phyloP scores from a whole-genome alignment of 768 basidiomycete genomes.

The Vararia minispora region DNA sequence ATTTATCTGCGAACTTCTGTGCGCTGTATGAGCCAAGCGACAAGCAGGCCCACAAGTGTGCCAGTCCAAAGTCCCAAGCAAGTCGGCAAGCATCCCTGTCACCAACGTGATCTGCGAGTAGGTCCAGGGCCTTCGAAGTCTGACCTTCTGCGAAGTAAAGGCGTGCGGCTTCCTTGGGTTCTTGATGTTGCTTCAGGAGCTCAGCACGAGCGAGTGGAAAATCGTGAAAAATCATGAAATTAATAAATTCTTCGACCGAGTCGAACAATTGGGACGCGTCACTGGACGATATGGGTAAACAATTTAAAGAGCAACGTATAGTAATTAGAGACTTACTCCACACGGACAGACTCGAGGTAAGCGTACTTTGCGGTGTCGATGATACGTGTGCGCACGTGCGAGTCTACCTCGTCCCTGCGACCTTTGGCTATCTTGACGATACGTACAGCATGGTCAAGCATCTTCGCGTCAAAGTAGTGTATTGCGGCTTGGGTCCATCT shows the following conservation, averaged over 20 bases:
- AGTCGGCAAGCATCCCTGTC: too few species aligned
- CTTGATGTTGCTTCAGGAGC: slow-evolving; percentile 31
- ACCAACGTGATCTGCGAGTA: slow-evolving; percentile 27
- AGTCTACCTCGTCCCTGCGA: slow-evolving; percentile 22
- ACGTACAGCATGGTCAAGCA: slow-evolving; percentile 41
- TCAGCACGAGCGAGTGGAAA: slow-evolving; percentile 37
- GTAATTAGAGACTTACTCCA: slow-evolving; percentile 18
- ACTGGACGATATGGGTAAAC: slow-evolving; percentile 21
- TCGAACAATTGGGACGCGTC: slow-evolving; percentile 37
- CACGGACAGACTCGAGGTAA: slow-evolving; percentile 28
- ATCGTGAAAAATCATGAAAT: slow-evolving; percentile 43
- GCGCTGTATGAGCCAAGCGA: too few species aligned
- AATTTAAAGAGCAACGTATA: neutral
- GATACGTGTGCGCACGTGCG: slow-evolving; percentile 24
- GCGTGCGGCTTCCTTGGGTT: slow-evolving; percentile 38
- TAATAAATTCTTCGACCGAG: slow-evolving; percentile 38
- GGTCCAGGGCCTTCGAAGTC: slow-evolving; percentile 32
- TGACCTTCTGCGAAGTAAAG: slow-evolving; percentile 39
- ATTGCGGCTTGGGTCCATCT: slow-evolving; percentile 34
- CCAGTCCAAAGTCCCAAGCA: too few species aligned
- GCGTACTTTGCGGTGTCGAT: slow-evolving; percentile 32
- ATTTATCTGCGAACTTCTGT: too few species aligned
- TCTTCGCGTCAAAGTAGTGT: slow-evolving; percentile 36
- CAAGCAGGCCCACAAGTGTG: too few species aligned
- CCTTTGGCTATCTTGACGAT: slow-evolving; percentile 32